phyloP scores from a whole-genome alignment of 345 rosid species.

The Populus euphratica region DNA sequence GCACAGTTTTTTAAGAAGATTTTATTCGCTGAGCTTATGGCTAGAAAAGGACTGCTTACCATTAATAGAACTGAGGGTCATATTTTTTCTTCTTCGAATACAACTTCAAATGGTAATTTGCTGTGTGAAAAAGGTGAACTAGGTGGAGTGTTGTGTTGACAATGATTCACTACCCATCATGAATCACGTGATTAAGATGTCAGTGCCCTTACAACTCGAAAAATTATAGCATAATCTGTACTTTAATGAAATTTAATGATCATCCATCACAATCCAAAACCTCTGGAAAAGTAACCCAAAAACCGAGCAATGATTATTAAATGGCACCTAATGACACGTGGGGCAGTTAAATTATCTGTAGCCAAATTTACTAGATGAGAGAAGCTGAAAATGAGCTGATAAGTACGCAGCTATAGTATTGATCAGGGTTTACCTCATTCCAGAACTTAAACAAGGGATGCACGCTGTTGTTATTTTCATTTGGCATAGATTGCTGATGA shows the following conservation, averaged over 20 bases:
- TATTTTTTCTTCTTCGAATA: not conserved
- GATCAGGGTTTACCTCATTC: no score
- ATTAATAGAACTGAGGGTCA: not conserved
- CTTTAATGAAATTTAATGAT: not conserved
- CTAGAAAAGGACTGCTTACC: constrained; percentile 24
- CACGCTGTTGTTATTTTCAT: not conserved
- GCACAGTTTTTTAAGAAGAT: not conserved
- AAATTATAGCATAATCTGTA: not conserved
- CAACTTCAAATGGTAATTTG: not conserved
- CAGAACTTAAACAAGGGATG: not conserved
- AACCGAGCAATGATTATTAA: not conserved
- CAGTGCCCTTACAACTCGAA: constrained; percentile 2
- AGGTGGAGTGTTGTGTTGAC: constrained; percentile 33
- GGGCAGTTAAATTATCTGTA: not conserved
- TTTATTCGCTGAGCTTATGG: not conserved
- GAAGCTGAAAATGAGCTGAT: not conserved
- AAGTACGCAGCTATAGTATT: not conserved
- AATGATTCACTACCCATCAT: constrained; percentile 28
- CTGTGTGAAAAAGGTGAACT: constrained; percentile 15
- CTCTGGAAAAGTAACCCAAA: not conserved
- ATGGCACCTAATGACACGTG: not conserved
- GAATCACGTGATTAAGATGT: constrained; percentile 9
- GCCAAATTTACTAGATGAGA: no score
- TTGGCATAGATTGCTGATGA: constrained; percentile 24
- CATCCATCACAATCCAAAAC: not conserved